Base-by-base conservation (phyloP, 495 filamentous ascomycete genomes). In the Choiromyces venosus region DNA sequence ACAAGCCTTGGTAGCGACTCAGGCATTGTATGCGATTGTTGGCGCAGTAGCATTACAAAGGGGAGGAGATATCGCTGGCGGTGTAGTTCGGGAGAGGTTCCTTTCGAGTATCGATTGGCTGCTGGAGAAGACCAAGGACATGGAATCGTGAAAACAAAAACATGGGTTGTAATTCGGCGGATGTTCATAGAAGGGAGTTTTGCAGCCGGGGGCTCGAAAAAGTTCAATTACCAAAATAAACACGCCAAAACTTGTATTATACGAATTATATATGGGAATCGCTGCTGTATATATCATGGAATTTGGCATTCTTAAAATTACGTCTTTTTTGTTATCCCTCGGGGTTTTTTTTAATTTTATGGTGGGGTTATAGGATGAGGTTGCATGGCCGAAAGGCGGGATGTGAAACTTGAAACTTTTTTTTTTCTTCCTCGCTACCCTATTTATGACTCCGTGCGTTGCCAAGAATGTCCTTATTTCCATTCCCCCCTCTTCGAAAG, bases 11-110 rank as follows among this genome's bases (percentile, higher is more conserved):
- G 88, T 98, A 46, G 84, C 93, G 66, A 85, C 89, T n/a, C 88
- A 92, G 69, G 87, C 91, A 33, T 78, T 97, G 70, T 95, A 91
- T 80, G 92, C 93, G 21, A 89, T 99, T 36, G 82, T 98, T 46
- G 95, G 95, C 36, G 95, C 96, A 36, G 82, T 98, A 71, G 88
- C 93, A 14, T 83, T 98, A 73, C 91, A 96, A 82, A 89, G 90
- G 75, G 95, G 95, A 37, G 92, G 91, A 66, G 88, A 90, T 66
- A 85, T 90, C 71, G 94, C 96, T 67, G 90, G 89, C 71, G 85
- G 87, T 82, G 83, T 95, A 72, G 89, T 91, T 25, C 87, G 87
- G 79, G 91, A 97, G 72, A 89, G 89, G 83, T 89, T 99, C 80
- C 82, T 99, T 37, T 29, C 52, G 4, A 61, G 52, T 61, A 29